Evolutionary conservation across 2,329 filamentous ascomycete species (phyloP), one percentile per base, ranked within the genome.

Genomic region (Periglandula ipomoeae): DNA sequence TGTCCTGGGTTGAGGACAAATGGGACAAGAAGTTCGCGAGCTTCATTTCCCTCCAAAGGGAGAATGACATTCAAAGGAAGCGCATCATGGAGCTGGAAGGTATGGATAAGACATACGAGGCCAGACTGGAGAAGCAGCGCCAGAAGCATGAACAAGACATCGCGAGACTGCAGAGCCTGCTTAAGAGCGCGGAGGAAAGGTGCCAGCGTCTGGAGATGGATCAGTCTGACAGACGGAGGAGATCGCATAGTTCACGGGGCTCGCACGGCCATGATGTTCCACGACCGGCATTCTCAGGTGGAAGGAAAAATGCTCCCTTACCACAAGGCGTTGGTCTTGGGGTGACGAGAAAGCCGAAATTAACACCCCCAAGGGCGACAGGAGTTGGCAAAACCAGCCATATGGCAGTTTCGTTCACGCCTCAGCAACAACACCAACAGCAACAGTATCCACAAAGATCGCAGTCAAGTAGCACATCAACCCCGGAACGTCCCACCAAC

Each of bases 31-130:
- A 64, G 32, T 59, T 65, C 11, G 55, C 54, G 2, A 52, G 52
- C 1, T 53, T 62, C 4, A 53, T 53, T 4, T 59, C 56, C 15
- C 59, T 71, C 8, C 57, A 55, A 32, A 55, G 55, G 3, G 65
- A 68, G 30, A 63, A 65, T 26, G 63, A 60, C 3, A 55, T 56
- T n/a, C 56, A 66, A 17, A 61, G 54, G 24, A 65, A 56, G 48
- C 61, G 61, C 20, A 57, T 71, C 11, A 52, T 59, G 15, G 62
- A 64, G 15, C 51, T 71, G n/a, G 62, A 68, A 46, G 65, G 61
- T n/a, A 61, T 60, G 47, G 66, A 70, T 35, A 59, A 64, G 48
- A 71, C 66, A 2, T 71, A 70, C 47, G 63, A 70, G 44, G 50
- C 57, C 9, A 62, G 69, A 1, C 50, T 72, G 11, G 55, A 63